phyloP scores from a whole-genome alignment of 495 filamentous ascomycete species.

The Xylaria bambusicola region DNA sequence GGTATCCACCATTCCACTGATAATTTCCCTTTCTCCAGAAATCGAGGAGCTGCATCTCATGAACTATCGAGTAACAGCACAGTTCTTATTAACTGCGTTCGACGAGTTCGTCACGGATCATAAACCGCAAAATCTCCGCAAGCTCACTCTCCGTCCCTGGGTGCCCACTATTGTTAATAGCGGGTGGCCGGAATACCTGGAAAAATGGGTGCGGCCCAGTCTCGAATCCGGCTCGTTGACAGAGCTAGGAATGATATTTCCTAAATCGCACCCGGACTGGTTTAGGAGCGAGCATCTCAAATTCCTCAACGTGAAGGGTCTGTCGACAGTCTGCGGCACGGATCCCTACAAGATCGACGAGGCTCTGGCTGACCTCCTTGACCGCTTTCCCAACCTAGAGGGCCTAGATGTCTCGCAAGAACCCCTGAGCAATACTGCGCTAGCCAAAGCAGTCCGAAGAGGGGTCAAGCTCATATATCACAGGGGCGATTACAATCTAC shows the following conservation, averaged over 20 bases:
- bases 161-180: background rate
- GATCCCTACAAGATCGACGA: slow-evolving; percentile 10
- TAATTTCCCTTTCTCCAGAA: slow-evolving; percentile 3
- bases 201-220: slow-evolving; percentile 21
- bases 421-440: slow-evolving; percentile 18
- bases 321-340: background rate
- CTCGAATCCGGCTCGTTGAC: slow-evolving; percentile 29
- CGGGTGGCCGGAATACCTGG: background rate
- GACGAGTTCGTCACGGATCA: background rate
- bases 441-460: slow-evolving; percentile 21
- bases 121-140: slow-evolving; percentile 8
- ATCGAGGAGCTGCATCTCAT: slow-evolving; percentile 25
- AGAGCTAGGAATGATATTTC: slow-evolving; percentile 24
- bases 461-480: slow-evolving; percentile 27
- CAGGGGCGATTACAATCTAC: background rate
- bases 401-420: slow-evolving; percentile 24
- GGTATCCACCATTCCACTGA: background rate
- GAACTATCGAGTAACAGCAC: slow-evolving; percentile 6
- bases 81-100: background rate
- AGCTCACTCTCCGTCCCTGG: background rate
- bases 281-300: slow-evolving; percentile 23
- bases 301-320: slow-evolving; percentile 24
- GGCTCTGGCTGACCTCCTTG: slow-evolving; percentile 8
- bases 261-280: slow-evolving; percentile 15
- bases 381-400: slow-evolving; percentile 29